phyloP scores from a whole-genome alignment of 345 rosid genomes.

The Garcia nutans region DNA sequence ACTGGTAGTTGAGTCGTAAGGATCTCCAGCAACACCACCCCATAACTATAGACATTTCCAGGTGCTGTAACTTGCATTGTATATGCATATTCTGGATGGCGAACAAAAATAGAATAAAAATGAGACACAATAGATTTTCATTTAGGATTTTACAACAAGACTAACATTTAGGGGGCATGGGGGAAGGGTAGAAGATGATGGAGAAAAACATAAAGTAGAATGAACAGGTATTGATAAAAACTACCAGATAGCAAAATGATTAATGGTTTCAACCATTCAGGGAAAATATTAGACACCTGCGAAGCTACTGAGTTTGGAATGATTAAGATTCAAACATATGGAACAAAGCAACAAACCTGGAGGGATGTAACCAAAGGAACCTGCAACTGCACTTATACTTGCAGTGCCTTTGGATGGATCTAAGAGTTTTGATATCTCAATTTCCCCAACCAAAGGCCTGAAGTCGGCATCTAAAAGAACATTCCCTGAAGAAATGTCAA shows the following conservation, averaged over 20 bases:
- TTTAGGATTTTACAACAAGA: too few species aligned
- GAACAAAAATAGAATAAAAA: neutral
- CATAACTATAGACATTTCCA: slow-evolving; percentile 39
- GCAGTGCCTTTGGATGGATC: slow-evolving; percentile 41
- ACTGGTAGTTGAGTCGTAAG: slow-evolving; percentile 31
- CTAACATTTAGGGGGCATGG: too few species aligned
- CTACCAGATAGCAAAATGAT: neutral
- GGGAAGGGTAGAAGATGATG: neutral
- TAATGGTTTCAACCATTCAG: neutral
- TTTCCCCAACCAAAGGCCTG: slow-evolving; percentile 32
- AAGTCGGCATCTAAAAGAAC: slow-evolving; percentile 34
- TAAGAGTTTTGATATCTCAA: slow-evolving; percentile 37
- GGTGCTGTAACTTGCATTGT: slow-evolving; percentile 44
- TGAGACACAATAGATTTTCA: neutral
- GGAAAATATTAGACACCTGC: neutral
- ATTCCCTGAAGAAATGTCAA: slow-evolving; percentile 34
- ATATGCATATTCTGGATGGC: slow-evolving; percentile 34
- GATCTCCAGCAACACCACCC: slow-evolving; percentile 36
- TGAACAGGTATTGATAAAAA: slow-evolving; percentile 3
- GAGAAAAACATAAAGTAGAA: neutral
- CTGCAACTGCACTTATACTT: slow-evolving; percentile 43
- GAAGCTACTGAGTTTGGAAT: neutral
- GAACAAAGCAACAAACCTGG: slow-evolving; percentile 21
- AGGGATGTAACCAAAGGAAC: slow-evolving; percentile 41
- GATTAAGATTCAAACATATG: neutral